phyloP scores from a whole-genome alignment of 352 stramenopile species.

The Phytophthora palmivora region DNA sequence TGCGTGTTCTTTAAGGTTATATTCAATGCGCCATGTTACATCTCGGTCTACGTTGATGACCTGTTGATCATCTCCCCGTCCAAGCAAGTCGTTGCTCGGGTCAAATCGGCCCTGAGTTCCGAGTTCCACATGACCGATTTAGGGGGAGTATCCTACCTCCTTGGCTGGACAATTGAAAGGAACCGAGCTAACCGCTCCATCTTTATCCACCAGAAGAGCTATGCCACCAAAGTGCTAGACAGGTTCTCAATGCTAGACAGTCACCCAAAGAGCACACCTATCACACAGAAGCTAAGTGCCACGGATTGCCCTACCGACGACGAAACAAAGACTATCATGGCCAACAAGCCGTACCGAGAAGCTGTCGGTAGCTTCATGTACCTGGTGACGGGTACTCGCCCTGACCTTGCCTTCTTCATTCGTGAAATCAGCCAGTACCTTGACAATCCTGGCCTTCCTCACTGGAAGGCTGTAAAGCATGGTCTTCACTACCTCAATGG shows the following conservation, averaged over 20 bases:
- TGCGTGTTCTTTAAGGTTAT: slow-evolving; percentile 14
- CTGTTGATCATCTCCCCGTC: slow-evolving; percentile 5
- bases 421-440: slow-evolving; percentile 9
- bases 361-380: slow-evolving; percentile 15
- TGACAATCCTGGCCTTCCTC: background rate
- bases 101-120: slow-evolving; percentile 11
- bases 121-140: too few species aligned
- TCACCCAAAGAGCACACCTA: too few species aligned
- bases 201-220: too few species aligned
- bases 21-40: slow-evolving; percentile 10
- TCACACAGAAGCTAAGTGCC: background rate
- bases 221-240: too few species aligned
- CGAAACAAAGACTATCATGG: too few species aligned
- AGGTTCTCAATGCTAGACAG: too few species aligned
- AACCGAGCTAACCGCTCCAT: too few species aligned
- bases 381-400: slow-evolving; percentile 2
- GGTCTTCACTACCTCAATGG: slow-evolving; percentile 4
- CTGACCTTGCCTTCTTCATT: slow-evolving; percentile 9
- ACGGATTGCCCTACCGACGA: background rate
- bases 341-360: slow-evolving; percentile 2
- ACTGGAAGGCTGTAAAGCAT: slow-evolving; percentile 9
- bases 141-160: too few species aligned
- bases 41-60: slow-evolving; percentile 9
- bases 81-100: slow-evolving; percentile 4
- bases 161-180: too few species aligned